Conservation (phyloP, 257 asterid genomes). For the Plantago major region DNA sequence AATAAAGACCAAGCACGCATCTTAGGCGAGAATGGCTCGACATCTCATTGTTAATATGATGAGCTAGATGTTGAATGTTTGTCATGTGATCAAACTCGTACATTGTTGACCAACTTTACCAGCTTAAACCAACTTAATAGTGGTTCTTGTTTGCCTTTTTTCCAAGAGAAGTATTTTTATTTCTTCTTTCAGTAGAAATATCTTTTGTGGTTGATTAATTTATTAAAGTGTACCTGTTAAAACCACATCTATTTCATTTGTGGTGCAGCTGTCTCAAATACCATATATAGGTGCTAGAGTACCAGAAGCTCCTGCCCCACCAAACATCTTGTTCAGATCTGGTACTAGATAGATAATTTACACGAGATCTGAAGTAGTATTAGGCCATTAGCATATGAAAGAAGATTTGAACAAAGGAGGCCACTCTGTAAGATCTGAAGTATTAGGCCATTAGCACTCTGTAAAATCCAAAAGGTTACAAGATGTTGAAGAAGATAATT, state of each 20-base stretch:
- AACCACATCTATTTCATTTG: constrained; percentile 6
- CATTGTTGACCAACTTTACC: too few relatives aligned
- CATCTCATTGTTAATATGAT: not conserved
- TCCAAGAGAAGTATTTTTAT: too few relatives aligned
- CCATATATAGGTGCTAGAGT: constrained; percentile 68
- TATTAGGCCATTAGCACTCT: too few relatives aligned
- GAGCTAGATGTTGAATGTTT: not conserved
- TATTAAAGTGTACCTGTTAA: not conserved
- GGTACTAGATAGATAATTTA: too few relatives aligned
- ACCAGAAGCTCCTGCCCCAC: constrained; percentile 96
- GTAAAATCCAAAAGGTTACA: too few relatives aligned
- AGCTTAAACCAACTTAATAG: not conserved
- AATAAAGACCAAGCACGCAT: not conserved
- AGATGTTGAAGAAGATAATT: too few relatives aligned
- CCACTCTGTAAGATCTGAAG: too few relatives aligned
- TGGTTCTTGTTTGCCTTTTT: not conserved
- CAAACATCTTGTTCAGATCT: too few relatives aligned
- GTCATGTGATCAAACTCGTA: not conserved
- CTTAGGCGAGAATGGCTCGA: not conserved
- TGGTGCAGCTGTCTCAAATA: constrained; percentile 71
- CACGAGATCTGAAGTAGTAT: too few relatives aligned
- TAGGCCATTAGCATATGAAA: too few relatives aligned
- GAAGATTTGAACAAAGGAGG: too few relatives aligned
- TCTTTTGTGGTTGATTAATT: not conserved
- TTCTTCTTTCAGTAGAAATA: too few relatives aligned